phyloP scores from a whole-genome alignment of 305 asterid species.

The Fraxinus baroniana region DNA sequence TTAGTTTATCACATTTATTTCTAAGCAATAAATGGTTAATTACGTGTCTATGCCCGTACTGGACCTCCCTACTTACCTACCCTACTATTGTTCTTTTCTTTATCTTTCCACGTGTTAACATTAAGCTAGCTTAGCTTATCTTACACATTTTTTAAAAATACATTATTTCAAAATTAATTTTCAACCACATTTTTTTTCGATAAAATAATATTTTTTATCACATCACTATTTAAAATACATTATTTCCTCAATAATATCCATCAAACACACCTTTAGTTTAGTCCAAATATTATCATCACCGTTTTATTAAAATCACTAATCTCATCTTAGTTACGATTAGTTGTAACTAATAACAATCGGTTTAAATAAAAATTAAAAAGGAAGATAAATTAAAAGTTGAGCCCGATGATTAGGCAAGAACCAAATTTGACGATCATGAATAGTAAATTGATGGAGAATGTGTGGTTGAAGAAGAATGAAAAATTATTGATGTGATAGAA shows the following conservation, averaged over 20 bases:
- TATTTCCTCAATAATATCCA: too few relatives aligned
- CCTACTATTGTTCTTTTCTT: background rate
- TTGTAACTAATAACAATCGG: conserved; percentile 2
- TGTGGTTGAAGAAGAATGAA: too few relatives aligned
- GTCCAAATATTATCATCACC: conserved; percentile 24
- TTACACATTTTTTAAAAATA: too few relatives aligned
- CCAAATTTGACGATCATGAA: background rate
- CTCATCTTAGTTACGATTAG: conserved; percentile 21
- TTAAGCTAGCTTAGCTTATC: background rate
- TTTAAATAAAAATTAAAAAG: background rate
- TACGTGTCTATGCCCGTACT: background rate
- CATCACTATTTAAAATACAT: too few relatives aligned
- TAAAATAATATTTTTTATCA: too few relatives aligned
- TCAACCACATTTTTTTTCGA: too few relatives aligned
- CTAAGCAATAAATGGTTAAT: background rate
- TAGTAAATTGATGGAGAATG: too few relatives aligned
- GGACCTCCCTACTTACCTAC: background rate
- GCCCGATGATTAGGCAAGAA: background rate
- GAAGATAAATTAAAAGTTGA: background rate
- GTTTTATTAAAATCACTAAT: background rate
- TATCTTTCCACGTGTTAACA: conserved; percentile 3
- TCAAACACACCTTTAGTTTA: background rate
- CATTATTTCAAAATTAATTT: too few relatives aligned
- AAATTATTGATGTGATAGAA: too few relatives aligned
- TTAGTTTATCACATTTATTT: background rate